These are phyloP conservation scores for Tieghemiomyces parasiticus DNA, from an alignment of 192 early-diverging fungal genomes.

Conservation along the genomic window DNA sequence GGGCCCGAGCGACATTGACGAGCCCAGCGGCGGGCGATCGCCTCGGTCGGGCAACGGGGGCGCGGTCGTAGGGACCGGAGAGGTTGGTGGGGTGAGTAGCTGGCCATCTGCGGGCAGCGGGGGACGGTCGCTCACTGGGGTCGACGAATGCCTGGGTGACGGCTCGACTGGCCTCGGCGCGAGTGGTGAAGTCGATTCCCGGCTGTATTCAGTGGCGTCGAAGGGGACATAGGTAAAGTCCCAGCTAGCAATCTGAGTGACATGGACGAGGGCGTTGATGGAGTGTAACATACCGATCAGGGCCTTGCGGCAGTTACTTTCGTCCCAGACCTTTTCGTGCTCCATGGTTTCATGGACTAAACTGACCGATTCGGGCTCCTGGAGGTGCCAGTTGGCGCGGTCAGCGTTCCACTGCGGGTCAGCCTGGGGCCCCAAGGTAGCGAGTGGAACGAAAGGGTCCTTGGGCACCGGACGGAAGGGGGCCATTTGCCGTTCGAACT, in stretches of 20 bases:
- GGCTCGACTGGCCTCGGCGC: neutral
- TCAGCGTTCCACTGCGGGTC: neutral
- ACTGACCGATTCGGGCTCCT: neutral
- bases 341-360: neutral
- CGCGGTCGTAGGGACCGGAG: too few relatives aligned
- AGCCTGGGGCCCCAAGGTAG: neutral
- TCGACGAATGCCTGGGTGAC: neutral
- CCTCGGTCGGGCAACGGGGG: neutral
- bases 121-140: neutral
- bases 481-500: neutral
- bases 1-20: too few relatives aligned
- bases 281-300: constrained; percentile 1
- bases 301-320: constrained; percentile 3
- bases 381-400: neutral
- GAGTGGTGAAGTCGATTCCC: neutral
- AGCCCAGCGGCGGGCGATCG: too few relatives aligned
- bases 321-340: constrained; percentile 1
- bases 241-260: neutral
- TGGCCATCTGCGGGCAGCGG: too few relatives aligned
- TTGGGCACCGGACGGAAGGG: neutral
- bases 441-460: too few relatives aligned
- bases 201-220: neutral
- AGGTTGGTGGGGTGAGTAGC: too few relatives aligned
- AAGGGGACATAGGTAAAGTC: too few relatives aligned
- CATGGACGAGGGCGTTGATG: neutral